Conservation (phyloP, 2,329 filamentous ascomycete species). For the Aaosphaeria pasadenensis region DNA sequence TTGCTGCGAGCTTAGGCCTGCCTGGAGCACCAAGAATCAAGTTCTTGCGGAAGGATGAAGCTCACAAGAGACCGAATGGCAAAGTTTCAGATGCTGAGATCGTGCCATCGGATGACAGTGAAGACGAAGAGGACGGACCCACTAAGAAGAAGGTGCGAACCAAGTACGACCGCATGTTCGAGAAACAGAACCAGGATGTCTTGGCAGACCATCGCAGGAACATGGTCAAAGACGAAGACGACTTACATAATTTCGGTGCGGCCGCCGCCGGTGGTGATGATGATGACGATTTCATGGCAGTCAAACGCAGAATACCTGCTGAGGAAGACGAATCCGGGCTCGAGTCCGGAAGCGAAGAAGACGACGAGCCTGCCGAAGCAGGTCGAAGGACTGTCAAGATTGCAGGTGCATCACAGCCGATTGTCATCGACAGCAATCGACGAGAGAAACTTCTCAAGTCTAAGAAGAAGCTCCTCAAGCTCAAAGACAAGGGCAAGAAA, state of each 20-base stretch:
- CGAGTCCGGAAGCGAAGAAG: conserved; percentile 43
- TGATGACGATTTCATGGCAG: conserved; percentile 78
- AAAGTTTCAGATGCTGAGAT: conserved; percentile 69
- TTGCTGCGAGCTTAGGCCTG: conserved; percentile 78
- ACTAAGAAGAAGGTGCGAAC: conserved; percentile 66
- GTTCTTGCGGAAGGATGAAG: conserved; percentile 83
- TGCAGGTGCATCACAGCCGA: conserved; percentile 63
- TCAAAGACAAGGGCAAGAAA: conserved; percentile 82
- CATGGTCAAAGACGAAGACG: conserved; percentile 60
- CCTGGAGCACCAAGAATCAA: conserved; percentile 91
- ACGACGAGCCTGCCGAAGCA: conserved; percentile 23
- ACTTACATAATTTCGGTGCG: conserved; percentile 28
- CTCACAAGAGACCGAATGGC: background rate
- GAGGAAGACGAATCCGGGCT: conserved; percentile 54
- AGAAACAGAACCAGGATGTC: conserved; percentile 92
- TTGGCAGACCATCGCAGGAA: conserved; percentile 92
- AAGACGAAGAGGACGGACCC: conserved; percentile 44
- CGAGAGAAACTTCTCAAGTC: conserved; percentile 92
- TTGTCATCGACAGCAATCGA: conserved; percentile 90
- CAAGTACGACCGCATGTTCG: conserved; percentile 98
- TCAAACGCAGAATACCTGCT: conserved; percentile 81
- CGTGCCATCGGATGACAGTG: conserved; percentile 65
- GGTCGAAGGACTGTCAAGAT: conserved; percentile 62
- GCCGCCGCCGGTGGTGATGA: conserved; percentile 47
- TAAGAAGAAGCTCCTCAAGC: conserved; percentile 90